phyloP scores from a whole-genome alignment of 2,329 filamentous ascomycete species.

The Aspergillus novofumigatus region DNA sequence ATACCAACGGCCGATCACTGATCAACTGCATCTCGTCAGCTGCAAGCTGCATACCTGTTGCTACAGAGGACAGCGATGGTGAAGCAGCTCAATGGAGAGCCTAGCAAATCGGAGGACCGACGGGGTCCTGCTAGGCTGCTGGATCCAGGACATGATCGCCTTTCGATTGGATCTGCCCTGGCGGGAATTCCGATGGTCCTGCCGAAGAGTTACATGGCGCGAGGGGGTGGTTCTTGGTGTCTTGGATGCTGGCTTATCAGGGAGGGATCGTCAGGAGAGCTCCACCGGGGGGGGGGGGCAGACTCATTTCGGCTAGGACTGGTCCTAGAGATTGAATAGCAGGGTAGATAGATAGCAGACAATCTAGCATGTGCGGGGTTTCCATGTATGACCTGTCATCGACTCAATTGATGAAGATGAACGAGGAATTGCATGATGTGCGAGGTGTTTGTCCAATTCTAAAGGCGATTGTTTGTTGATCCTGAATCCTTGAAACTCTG shows the following conservation, averaged over 20 bases:
- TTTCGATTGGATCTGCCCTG: conserved; percentile 4
- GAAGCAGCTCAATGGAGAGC: not conserved
- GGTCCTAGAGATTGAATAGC: not conserved
- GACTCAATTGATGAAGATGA: not conserved
- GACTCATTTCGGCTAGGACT: too few relatives aligned
- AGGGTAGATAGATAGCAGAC: not conserved
- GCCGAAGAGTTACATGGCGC: conserved; percentile 8
- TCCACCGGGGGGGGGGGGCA: not conserved
- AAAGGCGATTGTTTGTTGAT: not conserved
- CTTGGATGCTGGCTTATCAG: conserved; percentile 1
- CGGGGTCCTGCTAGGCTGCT: conserved; percentile 2
- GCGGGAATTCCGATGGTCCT: not conserved
- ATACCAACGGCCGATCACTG: not conserved
- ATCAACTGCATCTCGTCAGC: not conserved
- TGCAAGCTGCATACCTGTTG: not conserved
- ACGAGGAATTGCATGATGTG: not conserved
- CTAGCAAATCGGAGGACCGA: not conserved
- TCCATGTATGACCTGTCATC: not conserved
- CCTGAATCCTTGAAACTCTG: not conserved
- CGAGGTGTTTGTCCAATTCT: not conserved
- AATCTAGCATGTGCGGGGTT: too few relatives aligned
- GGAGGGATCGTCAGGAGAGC: conserved; percentile 9
- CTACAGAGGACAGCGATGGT: not conserved
- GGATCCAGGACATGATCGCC: not conserved
- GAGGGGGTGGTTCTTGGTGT: not conserved